phyloP scores from a whole-genome alignment of 2,329 filamentous ascomycete genomes.

The Ciborinia camelliae region DNA sequence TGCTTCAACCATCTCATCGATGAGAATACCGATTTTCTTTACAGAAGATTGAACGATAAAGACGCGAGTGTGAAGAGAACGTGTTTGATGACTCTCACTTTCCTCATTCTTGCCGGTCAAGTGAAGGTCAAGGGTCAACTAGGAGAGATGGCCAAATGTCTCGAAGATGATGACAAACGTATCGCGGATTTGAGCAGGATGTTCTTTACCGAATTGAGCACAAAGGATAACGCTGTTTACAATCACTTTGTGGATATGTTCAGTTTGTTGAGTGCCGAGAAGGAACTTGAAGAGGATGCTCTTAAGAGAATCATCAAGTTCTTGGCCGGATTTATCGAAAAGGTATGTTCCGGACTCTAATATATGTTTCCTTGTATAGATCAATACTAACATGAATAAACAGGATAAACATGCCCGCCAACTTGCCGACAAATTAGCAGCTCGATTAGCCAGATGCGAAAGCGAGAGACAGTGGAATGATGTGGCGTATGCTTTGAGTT shows the following conservation, averaged over 20 bases:
- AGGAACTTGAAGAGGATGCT: constrained; percentile 75
- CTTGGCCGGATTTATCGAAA: constrained; percentile 92
- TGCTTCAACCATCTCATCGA: constrained; percentile 99
- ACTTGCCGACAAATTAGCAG: constrained; percentile 86
- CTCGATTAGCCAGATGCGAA: constrained; percentile 79
- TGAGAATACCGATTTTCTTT: constrained; percentile 97
- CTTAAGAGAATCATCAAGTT: constrained; percentile 88
- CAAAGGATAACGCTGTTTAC: constrained; percentile 98
- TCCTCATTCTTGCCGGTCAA: constrained; percentile 93
- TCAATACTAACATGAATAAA: constrained; percentile 28
- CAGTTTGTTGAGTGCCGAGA: constrained; percentile 80
- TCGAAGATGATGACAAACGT: constrained; percentile 92
- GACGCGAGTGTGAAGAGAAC: constrained; percentile 93
- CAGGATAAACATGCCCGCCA: constrained; percentile 97
- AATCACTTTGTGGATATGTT: constrained; percentile 99
- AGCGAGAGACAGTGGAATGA: constrained; percentile 97
- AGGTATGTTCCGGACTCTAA: constrained; percentile 55
- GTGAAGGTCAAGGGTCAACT: constrained; percentile 99
- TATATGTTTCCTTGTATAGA: not conserved
- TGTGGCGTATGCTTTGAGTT: constrained; percentile 84
- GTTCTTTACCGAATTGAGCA: constrained; percentile 98
- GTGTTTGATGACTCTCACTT: constrained; percentile 96
- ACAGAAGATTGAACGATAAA: constrained; percentile 83
- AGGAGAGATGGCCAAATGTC: constrained; percentile 97
- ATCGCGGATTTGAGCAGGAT: constrained; percentile 92